Percentiles rank a stretch among this genome's conserved stretches.
Evolutionary conservation across 306 rosid genomes (phyloP).

Genomic region (Oemleria cerasiformis): DNA sequence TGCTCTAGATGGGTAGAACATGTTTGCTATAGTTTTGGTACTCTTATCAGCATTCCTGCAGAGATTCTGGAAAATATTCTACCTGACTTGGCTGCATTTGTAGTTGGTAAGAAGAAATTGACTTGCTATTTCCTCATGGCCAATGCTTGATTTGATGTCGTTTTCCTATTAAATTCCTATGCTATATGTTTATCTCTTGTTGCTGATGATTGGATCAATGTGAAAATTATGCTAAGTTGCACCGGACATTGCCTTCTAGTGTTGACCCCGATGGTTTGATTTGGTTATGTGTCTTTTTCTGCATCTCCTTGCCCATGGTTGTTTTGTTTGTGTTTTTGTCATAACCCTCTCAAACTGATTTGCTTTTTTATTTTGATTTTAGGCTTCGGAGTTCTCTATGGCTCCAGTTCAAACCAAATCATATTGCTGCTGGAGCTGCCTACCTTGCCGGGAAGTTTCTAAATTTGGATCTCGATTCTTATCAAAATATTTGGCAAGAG

Average conservation of each 20-base stretch:
- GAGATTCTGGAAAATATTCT: constrained; percentile 90
- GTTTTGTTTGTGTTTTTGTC: constrained; percentile 14
- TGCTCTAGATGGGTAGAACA: constrained; percentile 64
- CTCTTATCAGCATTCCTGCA: constrained; percentile 85
- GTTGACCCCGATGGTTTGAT: constrained; percentile 69
- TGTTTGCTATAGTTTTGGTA: constrained; percentile 71
- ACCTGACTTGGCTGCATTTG: constrained; percentile 98
- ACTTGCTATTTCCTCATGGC: constrained; percentile 49
- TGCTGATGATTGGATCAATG: constrained; percentile 49
- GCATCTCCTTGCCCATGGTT: constrained; percentile 23
- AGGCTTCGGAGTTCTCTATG: constrained; percentile 98
- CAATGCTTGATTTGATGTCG: constrained; percentile 39
- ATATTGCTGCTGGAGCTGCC: constrained; percentile 97
- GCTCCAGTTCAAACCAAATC: constrained; percentile 97
- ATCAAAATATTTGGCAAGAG: constrained; percentile 81
- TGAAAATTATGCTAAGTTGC: constrained; percentile 56
- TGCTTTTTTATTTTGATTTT: constrained; percentile 20
- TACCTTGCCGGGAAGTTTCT: constrained; percentile 84
- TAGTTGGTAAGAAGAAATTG: constrained; percentile 87
- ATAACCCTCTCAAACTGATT: constrained; percentile 14
- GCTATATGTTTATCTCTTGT: constrained; percentile 30
- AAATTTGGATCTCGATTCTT: constrained; percentile 65
- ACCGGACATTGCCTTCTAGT: constrained; percentile 38
- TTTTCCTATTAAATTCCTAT: constrained; percentile 30
- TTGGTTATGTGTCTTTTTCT: constrained; percentile 37